phyloP scores from a whole-genome alignment of 148 eudicot genomes.

The Fallopia convolvulus region DNA sequence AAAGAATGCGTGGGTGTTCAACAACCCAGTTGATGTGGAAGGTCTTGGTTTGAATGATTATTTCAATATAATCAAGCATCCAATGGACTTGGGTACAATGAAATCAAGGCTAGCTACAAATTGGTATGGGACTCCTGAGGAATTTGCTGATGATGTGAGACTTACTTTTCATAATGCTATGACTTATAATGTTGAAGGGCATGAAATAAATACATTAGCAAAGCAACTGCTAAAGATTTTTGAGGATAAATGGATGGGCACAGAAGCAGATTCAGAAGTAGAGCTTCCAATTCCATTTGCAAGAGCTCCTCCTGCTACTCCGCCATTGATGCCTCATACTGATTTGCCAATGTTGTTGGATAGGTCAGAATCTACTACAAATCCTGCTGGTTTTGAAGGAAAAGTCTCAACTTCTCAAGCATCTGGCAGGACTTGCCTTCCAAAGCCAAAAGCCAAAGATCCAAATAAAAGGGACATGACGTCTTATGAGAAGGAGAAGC shows the following conservation, averaged over 20 bases:
- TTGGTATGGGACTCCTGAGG: slow-evolving; percentile 71
- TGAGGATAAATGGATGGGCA: slow-evolving; percentile 72
- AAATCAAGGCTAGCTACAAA: slow-evolving; percentile 61
- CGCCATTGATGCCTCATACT: slow-evolving; percentile 26
- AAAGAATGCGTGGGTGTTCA: slow-evolving; percentile 92
- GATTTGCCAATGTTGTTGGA: slow-evolving; percentile 32
- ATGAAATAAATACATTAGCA: slow-evolving; percentile 85
- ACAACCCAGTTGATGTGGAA: slow-evolving; percentile 67
- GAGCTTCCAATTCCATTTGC: slow-evolving; percentile 44
- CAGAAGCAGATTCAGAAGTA: slow-evolving; percentile 52
- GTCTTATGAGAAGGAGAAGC: slow-evolving; percentile 80
- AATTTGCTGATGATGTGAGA: slow-evolving; percentile 32
- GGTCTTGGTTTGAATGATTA: slow-evolving; percentile 87
- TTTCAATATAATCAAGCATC: slow-evolving; percentile 60
- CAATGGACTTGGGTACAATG: slow-evolving; percentile 97
- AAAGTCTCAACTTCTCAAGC: slow-evolving; percentile 24
- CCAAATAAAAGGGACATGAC: slow-evolving; percentile 88
- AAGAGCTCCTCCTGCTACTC: slow-evolving; percentile 36
- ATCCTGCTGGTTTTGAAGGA: slow-evolving; percentile 27
- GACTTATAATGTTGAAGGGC: slow-evolving; percentile 86
- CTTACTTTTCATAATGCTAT: slow-evolving; percentile 72
- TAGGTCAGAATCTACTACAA: slow-evolving; percentile 43
- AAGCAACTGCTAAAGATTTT: slow-evolving; percentile 55
- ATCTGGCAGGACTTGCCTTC: slow-evolving; percentile 41
- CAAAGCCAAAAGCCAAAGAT: slow-evolving; percentile 90